phyloP scores from a whole-genome alignment of 331 rosid species.

The Quercus lobata region DNA sequence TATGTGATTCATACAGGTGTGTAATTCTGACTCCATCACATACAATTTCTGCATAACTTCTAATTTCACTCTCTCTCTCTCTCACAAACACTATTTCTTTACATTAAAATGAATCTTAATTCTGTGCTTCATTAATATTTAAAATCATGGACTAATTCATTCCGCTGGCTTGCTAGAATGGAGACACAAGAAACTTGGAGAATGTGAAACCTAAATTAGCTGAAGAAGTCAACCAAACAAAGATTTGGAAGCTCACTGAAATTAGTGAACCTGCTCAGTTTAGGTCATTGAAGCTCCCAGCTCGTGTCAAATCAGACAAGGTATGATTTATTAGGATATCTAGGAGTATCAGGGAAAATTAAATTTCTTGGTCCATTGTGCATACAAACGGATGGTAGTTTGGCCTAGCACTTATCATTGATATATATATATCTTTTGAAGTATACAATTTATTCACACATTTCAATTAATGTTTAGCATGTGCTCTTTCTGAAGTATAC shows the following conservation, averaged over 20 bases:
- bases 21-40: not conserved
- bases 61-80: not conserved
- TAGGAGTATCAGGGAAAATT: not conserved
- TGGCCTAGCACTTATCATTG: not conserved
- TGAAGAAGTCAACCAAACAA: slow-evolving; percentile 6
- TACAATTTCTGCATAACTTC: not conserved
- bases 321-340: not conserved
- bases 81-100: not conserved
- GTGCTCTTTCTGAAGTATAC: not conserved
- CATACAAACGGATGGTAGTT: not conserved
- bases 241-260: slow-evolving; percentile 15
- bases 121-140: not conserved
- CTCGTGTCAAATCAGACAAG: slow-evolving; percentile 9
- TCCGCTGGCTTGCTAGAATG: not conserved
- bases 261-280: slow-evolving; percentile 16
- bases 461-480: not conserved
- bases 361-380: not conserved
- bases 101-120: not conserved
- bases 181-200: slow-evolving; percentile 7
- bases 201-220: slow-evolving; percentile 14
- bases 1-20: not conserved
- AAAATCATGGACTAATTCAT: not conserved
- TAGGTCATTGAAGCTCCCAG: slow-evolving; percentile 18
- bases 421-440: not conserved
- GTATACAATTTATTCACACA: not conserved